Percentiles rank a stretch among this genome's conserved stretches.
Evolutionary conservation across 2,329 filamentous ascomycete genomes (phyloP).

Genomic region (Hymenoscyphus fraxineus): DNA sequence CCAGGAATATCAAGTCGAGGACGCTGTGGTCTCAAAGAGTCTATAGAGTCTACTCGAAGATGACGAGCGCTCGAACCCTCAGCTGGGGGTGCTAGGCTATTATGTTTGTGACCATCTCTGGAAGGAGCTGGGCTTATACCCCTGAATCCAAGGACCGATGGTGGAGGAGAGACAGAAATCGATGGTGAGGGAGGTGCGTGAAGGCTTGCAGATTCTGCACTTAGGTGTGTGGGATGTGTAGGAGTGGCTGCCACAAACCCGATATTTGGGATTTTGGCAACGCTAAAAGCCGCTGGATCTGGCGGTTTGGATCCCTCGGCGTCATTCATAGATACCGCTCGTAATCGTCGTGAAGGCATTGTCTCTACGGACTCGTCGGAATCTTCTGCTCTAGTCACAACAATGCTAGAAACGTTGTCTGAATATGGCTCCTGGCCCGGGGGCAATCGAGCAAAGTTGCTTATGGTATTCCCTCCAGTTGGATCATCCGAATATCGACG

Average conservation of each 20-base stretch:
- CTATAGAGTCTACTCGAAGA: constrained; percentile 31
- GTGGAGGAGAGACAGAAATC: constrained; percentile 29
- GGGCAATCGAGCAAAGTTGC: constrained; percentile 38
- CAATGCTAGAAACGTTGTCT: constrained; percentile 35
- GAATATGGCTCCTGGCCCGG: constrained; percentile 39
- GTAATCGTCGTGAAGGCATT: constrained; percentile 19
- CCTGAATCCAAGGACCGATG: constrained; percentile 26
- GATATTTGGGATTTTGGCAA: constrained; percentile 31
- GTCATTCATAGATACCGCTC: constrained; percentile 35
- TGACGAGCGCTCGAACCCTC: constrained; percentile 34
- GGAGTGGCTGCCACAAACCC: constrained; percentile 39
- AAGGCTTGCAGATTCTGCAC: constrained; percentile 26
- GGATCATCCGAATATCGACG: constrained; percentile 66
- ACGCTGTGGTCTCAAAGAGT: constrained; percentile 22
- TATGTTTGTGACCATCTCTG: constrained; percentile 30
- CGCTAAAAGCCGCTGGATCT: constrained; percentile 27
- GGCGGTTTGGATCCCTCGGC: constrained; percentile 14
- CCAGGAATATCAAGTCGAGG: constrained; percentile 31
- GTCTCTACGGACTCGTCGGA: constrained; percentile 17
- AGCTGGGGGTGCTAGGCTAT: constrained; percentile 42
- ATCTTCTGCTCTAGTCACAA: constrained; percentile 39
- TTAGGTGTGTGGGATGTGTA: constrained; percentile 36
- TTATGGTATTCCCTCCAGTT: constrained; percentile 10
- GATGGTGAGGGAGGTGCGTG: constrained; percentile 38
- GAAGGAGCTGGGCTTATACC: constrained; percentile 33